Conservation (phyloP, 2,329 filamentous ascomycete species). For the Ceratocystis cacaofunesta region DNA sequence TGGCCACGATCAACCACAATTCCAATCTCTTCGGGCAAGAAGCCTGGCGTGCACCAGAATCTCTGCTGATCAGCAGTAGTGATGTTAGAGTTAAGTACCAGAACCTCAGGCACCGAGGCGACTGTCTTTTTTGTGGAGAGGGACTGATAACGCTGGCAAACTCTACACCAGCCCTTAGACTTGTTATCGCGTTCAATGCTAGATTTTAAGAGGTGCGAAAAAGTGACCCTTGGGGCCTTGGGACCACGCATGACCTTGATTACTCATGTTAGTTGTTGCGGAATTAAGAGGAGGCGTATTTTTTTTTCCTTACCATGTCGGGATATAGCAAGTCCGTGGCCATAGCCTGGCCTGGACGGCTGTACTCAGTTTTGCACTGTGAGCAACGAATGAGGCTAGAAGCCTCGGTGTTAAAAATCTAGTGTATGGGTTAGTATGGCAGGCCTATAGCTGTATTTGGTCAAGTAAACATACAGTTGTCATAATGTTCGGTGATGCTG, state of each 20-base stretch:
- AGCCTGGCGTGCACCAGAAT: conserved; percentile 78
- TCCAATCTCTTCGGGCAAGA: conserved; percentile 87
- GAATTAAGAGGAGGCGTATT: not conserved
- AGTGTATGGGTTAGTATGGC: not conserved
- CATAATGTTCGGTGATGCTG: conserved; percentile 47
- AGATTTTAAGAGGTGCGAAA: conserved; percentile 82
- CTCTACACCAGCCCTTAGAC: conserved; percentile 82
- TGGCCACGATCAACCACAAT: conserved; percentile 83
- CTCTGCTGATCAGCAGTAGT: conserved; percentile 56
- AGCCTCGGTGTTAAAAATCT: conserved; percentile 53
- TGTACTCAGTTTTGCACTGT: conserved; percentile 75
- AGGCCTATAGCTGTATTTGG: not conserved
- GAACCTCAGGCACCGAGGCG: conserved; percentile 64
- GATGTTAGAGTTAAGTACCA: conserved; percentile 76
- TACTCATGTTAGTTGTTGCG: not conserved
- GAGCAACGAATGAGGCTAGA: conserved; percentile 67
- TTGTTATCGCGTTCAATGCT: conserved; percentile 83
- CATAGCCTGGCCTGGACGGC: conserved; percentile 60
- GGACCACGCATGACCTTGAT: conserved; percentile 27
- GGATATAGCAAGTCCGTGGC: conserved; percentile 82
- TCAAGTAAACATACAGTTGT: conserved; percentile 41
- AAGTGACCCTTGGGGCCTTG: conserved; percentile 45
- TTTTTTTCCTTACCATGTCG: conserved; percentile 10
- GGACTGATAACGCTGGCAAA: conserved; percentile 80
- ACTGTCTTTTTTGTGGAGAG: conserved; percentile 75